Evolutionary conservation across 108 stramenopile genomes (phyloP), one percentile per base, ranked within the genome.

Genomic region (Cylindrotheca closterium): DNA sequence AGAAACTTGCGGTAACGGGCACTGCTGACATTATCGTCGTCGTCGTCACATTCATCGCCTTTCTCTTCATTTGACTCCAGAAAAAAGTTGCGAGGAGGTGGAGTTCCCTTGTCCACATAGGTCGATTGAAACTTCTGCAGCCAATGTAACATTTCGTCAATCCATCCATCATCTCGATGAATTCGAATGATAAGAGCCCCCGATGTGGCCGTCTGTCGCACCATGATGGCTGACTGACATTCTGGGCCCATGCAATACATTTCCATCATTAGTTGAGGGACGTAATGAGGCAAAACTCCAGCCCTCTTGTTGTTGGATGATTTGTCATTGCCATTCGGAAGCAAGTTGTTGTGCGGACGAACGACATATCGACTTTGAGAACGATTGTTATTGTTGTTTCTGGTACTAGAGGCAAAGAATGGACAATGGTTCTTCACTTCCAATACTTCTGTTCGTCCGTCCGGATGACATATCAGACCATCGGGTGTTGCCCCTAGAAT

Each of bases 341-440:
- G 58, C 3, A 63, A 55, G 42, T 58, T 17, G 58, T 65, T 67
- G n/a, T n/a, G n/a, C n/a, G n/a, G n/a, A 53, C 83, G 67, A 66
- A 73, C 15, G 59, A 63, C 49, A 73, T 78, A 78, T 61, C 68
- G 45, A 55, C 67, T 65, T 30, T 52, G 58, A 21, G 67, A 56
- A 51, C 17, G 22, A 7, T 63, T 52, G 19, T 53, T 51, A 26
- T 63, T 64, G 15, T 47, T 68, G 1, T 64, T 58, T 28, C 42
- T 45, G 49, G 23, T 30, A n/a, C 19, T 19, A 17, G 32, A 37
- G 48, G 32, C 66, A 53, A 80, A 76, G 66, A 93, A 93, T n/a
- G 92, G 88, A 42, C 92, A 93, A 72, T 93, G 92, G 75, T 93
- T 93, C 73, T 93, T 93, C 27, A 93, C 92, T 65, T 93, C 92